Evolutionary conservation across 2,329 filamentous ascomycete genomes (phyloP), one percentile per base, ranked within the genome.

Genomic region (Pseudogymnoascus sp.): DNA sequence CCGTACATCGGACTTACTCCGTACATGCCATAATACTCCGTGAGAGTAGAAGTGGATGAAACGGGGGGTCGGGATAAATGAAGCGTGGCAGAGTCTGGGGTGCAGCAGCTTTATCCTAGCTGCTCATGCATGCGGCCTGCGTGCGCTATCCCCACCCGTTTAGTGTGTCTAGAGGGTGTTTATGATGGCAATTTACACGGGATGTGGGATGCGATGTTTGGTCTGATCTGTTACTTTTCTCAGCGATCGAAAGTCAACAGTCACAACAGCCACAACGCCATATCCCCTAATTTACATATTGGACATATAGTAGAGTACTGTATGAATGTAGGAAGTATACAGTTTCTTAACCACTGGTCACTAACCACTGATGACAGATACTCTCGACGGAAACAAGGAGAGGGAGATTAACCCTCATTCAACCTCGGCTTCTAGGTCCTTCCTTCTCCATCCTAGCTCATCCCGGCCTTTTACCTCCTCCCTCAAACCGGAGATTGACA

Each of bases 81-180:
- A 28, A 50, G 44, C 44, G 44, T 50, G 44, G 44, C 44, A 50
- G 44, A 50, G 44, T 50, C 44, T 28, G 44, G 44, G 44, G 44
- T 50, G 44, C 44, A 50, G 44, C 44, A 50, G 44, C 44, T 50
- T 28, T 50, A 50, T 26, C 44, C 44, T 5, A 21, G 40, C 19
- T 15, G 21, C 23, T 50, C 44, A 50, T 50, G 44, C 44, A 50
- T 19, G 40, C 40, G 19, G 40, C 19, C 19, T 23, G 19, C 40
- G 19, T 23, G 19, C 40, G 19, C 40, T 38, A 38, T 38, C 35
- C 15, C 35, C 35, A 7, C 35, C 15, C 35, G 8, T 38, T 38
- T n/a, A 38, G 15, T 44, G 40, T 21, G 21, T 15, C 4, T 28
- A 28, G 26, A 28, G 26, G 26, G 26, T 7, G 26, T 28, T 28